A percentile compares a stretch with the other conserved stretches of the same genome.
Conservation (phyloP, 2,329 filamentous ascomycete genomes). For the Pyricularia sp. region DNA sequence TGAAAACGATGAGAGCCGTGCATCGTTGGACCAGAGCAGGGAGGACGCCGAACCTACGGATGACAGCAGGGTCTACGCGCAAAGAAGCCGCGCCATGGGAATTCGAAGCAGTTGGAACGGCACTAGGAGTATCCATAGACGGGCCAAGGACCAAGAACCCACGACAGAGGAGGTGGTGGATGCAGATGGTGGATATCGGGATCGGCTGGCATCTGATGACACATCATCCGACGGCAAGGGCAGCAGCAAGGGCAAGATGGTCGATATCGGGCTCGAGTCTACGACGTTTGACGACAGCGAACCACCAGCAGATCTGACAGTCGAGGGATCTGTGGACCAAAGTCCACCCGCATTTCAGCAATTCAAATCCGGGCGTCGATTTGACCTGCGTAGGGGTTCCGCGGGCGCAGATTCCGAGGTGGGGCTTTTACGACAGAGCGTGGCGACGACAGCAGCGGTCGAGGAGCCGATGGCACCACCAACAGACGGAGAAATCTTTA, state of each 20-base stretch:
- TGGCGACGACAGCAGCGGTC: slow-evolving; percentile 23
- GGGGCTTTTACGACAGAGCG: slow-evolving; percentile 30
- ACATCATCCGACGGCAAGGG: slow-evolving; percentile 12
- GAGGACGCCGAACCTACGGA: slow-evolving; percentile 31
- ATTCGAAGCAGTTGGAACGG: slow-evolving; percentile 60
- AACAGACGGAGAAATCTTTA: slow-evolving; percentile 59
- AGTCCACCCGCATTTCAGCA: slow-evolving; percentile 54
- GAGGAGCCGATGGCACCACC: slow-evolving; percentile 37
- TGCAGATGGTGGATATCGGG: slow-evolving; percentile 12
- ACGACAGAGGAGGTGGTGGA: slow-evolving; percentile 20
- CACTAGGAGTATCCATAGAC: slow-evolving; percentile 30
- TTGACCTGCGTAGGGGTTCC: slow-evolving; percentile 30
- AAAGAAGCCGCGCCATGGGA: slow-evolving; percentile 37
- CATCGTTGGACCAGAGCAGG: slow-evolving; percentile 42
- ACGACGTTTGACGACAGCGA: slow-evolving; percentile 37
- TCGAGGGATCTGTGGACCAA: slow-evolving; percentile 41
- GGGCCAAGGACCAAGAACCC: slow-evolving; percentile 10
- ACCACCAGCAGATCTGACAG: slow-evolving; percentile 50
- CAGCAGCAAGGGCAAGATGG: slow-evolving; percentile 56
- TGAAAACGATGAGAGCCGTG: slow-evolving; percentile 59
- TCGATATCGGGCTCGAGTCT: slow-evolving; percentile 77
- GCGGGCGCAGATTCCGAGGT: slow-evolving; percentile 36
- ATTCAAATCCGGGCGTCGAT: slow-evolving; percentile 35
- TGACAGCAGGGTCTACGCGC: slow-evolving; percentile 31
- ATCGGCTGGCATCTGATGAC: slow-evolving; percentile 19